Base-by-base conservation (phyloP, 2,329 filamentous ascomycete species). In the Aspergillus pseudoterreus region DNA sequence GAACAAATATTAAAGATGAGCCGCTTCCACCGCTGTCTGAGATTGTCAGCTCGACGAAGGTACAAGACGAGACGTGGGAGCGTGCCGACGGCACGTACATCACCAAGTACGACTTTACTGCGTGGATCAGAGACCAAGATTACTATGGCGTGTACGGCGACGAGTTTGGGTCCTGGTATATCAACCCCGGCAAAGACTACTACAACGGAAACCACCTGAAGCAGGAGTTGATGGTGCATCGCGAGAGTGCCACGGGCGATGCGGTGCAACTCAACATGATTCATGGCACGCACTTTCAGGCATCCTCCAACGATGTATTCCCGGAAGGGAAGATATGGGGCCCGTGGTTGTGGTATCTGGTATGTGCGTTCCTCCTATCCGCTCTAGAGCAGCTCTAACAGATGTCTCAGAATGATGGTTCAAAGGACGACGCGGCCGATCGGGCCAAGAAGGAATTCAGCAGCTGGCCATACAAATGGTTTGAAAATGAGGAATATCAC, bases 1-100 rank as follows among this genome's bases (percentile, higher is more conserved):
- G 71, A 36, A 80, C 74, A 0, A 70, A 74, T 39, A 59, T 75
- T 22, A 75, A 73, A 27, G 76, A 80, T 50, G 76, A 72, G 19
- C 57, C 63, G 1, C 64, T 81, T 6, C 78, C 78, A 0, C 62
- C 71, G 0, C 63, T 79, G 6, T 60, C 64, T 2, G 72, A 78
- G 38, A 78, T 79, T 51, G 51, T 66, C 3, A 63, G 58, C 4
- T 69, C 71, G 10, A 78, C 74, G 11, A 79, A 79, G 42, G 75
- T 81, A 4, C 77, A 80, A 57, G 78, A 81, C 61, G 77, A 81
- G 65, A 81, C 78, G 1, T 81, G 77, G 76, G 68, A 75, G 47
- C 71, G 67, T 24, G 68, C 68, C 0, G 74, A 79, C 45, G 77
- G 78, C 0, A 69, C 67, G 0, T 81, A 77, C 51, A 70, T 82